Conservation (phyloP, 345 rosid species). For the Hevea brasiliensis region DNA sequence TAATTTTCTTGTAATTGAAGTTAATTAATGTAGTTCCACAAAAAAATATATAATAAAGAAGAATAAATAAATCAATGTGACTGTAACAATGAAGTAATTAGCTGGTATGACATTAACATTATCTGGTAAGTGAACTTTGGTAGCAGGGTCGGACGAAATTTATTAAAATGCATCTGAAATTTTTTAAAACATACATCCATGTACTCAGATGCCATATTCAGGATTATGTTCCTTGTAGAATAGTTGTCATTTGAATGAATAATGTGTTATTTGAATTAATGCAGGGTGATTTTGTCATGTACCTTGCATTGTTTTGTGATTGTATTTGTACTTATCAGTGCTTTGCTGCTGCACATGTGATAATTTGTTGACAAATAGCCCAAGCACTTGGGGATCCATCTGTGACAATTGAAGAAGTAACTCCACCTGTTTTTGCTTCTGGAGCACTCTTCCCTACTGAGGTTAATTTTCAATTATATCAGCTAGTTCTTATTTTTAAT, state of each 20-base stretch:
- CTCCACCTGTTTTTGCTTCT: conserved; percentile 71
- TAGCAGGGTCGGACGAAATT: not conserved
- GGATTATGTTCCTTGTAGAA: not conserved
- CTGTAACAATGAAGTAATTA: not conserved
- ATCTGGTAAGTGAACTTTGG: not conserved
- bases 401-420: conserved; percentile 75
- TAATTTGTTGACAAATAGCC: conserved; percentile 41
- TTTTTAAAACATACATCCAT: not conserved
- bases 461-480: conserved; percentile 39
- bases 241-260: not conserved
- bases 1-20: not conserved
- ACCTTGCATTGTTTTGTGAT: not conserved
- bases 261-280: not conserved
- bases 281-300: not conserved
- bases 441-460: conserved; percentile 84
- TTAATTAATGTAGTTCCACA: not conserved
- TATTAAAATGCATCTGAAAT: not conserved
- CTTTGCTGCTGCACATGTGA: conserved; percentile 9
- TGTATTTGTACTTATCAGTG: conserved; percentile 1
- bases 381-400: conserved; percentile 84
- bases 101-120: not conserved
- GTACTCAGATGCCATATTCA: not conserved
- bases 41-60: not conserved
- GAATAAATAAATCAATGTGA: not conserved
- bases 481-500: not conserved